phyloP scores from a whole-genome alignment of 495 filamentous ascomycete species.

The Apodospora peruviana region DNA sequence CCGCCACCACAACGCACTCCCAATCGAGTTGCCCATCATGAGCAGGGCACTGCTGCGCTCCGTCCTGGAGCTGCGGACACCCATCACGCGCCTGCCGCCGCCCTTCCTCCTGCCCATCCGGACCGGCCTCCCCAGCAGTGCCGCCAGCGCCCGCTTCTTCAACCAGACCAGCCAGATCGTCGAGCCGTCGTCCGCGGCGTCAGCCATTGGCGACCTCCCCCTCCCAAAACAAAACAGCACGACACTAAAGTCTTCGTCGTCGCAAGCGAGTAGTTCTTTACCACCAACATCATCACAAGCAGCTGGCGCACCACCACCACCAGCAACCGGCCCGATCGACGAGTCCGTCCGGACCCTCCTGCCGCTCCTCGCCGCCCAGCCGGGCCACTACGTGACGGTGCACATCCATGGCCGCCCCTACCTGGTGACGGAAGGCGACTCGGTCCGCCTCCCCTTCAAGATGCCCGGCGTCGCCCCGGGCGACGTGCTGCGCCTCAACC shows the following conservation, averaged over 20 bases:
- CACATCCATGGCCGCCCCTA: slow-evolving; percentile 86
- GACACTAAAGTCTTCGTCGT: slow-evolving; percentile 11
- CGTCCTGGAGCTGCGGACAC: slow-evolving; percentile 40
- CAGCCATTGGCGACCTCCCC: slow-evolving; percentile 5
- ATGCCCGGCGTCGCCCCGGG: slow-evolving; percentile 80
- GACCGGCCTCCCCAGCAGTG: slow-evolving; percentile 10
- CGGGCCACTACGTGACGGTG: slow-evolving; percentile 76
- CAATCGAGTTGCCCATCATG: slow-evolving; percentile 30
- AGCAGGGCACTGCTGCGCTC: slow-evolving; percentile 42
- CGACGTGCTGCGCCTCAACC: slow-evolving; percentile 79
- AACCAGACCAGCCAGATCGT: slow-evolving; percentile 22
- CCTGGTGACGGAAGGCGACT: slow-evolving; percentile 83
- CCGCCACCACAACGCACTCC: no score
- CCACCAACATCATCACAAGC: slow-evolving; percentile 19
- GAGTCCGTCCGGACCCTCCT: slow-evolving; percentile 61
- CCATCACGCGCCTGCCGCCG: slow-evolving; percentile 26
- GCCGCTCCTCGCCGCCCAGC: slow-evolving; percentile 71
- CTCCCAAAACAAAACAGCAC: slow-evolving; percentile 13
- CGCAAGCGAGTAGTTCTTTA: no score
- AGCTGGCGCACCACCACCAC: slow-evolving; percentile 22
- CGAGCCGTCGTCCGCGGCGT: slow-evolving; percentile 8
- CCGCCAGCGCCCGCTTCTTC: slow-evolving; percentile 20
- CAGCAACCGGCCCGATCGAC: slow-evolving; percentile 41
- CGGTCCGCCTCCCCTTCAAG: slow-evolving; percentile 86
- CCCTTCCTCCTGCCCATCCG: slow-evolving; percentile 28